Evolutionary conservation across 179 eudicot species (phyloP).

Genomic region (Spergularia azorica): DNA sequence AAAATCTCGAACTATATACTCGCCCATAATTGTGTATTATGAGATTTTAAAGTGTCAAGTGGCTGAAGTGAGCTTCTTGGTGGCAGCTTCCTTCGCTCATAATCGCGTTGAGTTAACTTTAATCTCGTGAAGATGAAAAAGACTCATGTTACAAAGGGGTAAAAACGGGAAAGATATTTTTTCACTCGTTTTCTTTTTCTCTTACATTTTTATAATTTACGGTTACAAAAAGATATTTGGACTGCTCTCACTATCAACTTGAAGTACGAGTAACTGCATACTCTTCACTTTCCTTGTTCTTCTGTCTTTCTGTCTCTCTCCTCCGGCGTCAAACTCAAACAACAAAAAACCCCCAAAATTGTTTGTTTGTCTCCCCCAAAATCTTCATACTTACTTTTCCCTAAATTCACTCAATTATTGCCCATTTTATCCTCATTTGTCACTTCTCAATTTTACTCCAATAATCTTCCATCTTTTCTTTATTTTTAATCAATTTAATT

Average conservation of each 20-base stretch:
- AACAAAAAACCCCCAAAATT: background rate
- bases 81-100: too few relatives aligned
- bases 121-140: too few relatives aligned
- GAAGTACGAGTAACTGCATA: background rate
- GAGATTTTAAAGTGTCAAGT: too few relatives aligned
- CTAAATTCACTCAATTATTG: background rate
- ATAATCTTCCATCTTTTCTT: background rate
- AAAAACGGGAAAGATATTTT: background rate
- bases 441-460: background rate
- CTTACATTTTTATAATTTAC: background rate
- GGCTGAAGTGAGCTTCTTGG: too few relatives aligned
- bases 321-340: constrained; percentile 11
- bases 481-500: background rate
- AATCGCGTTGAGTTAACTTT: too few relatives aligned
- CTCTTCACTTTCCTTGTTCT: background rate
- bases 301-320: background rate
- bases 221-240: background rate
- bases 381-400: background rate
- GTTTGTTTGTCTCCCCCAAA: background rate
- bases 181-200: background rate
- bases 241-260: constrained; percentile 19
- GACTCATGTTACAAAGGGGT: too few relatives aligned
- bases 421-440: background rate
- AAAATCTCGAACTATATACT: too few relatives aligned
- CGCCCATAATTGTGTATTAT: too few relatives aligned